A percentile compares a stretch with the other conserved stretches of the same genome.
phyloP scores from a whole-genome alignment of 2,329 filamentous ascomycete genomes.

The Stagonosporopsis tanaceti region DNA sequence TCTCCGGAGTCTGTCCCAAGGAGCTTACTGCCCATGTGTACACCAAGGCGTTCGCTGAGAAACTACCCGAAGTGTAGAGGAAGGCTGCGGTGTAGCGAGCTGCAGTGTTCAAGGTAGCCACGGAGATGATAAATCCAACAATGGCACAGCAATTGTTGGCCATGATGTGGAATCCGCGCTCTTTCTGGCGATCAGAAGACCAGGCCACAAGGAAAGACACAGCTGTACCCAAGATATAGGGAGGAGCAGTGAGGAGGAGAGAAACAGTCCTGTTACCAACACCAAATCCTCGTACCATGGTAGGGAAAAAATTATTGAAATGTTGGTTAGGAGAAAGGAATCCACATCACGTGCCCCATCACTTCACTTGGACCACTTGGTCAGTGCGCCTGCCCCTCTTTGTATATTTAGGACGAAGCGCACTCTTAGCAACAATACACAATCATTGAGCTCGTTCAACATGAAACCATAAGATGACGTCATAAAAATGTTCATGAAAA shows the following conservation, averaged over 20 bases:
- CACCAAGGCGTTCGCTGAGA: constrained; percentile 47
- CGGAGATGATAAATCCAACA: constrained; percentile 27
- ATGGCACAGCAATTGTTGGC: constrained; percentile 18
- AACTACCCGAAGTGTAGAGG: constrained; percentile 45
- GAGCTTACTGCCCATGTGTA: constrained; percentile 49
- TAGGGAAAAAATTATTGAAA: constrained; percentile 26
- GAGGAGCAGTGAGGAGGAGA: constrained; percentile 21
- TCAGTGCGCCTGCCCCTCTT: no score
- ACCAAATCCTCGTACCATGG: constrained; percentile 22
- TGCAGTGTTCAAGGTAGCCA: constrained; percentile 22
- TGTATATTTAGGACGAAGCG: no score
- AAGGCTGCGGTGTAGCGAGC: constrained; percentile 38
- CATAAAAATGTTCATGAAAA: constrained; percentile 25
- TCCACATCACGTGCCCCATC: no score
- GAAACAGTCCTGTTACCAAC: constrained; percentile 20
- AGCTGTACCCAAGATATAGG: constrained; percentile 21
- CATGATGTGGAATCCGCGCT: constrained; percentile 25
- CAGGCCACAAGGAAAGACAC: constrained; percentile 23
- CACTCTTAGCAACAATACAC: no score
- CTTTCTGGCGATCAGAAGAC: constrained; percentile 19
- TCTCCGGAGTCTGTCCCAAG: constrained; percentile 50
- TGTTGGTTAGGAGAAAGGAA: no score
- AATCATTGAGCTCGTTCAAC: no score
- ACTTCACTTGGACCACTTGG: no score
- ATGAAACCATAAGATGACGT: constrained; percentile 18